phyloP scores from a whole-genome alignment of 306 rosid genomes.

The Sechiopsis laciniata region DNA sequence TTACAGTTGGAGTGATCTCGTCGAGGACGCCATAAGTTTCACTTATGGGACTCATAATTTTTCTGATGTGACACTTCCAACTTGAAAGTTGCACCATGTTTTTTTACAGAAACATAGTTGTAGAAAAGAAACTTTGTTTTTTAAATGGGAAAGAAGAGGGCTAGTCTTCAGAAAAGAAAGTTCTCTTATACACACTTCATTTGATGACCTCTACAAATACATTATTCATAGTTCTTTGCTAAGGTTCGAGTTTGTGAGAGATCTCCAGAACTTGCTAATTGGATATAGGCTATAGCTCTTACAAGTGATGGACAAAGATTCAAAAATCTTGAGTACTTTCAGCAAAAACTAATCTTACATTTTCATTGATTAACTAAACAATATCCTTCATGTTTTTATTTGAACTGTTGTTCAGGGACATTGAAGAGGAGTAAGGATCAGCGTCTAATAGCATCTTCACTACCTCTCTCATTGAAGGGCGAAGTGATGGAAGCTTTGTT shows the following conservation, averaged over 20 bases:
- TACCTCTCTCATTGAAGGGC: constrained; percentile 91
- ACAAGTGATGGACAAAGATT: constrained; percentile 1
- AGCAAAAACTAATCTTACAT: constrained; percentile 6
- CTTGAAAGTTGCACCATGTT: constrained; percentile 8
- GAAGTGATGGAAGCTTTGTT: constrained; percentile 67
- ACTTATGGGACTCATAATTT: background rate
- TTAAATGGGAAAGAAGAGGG: background rate
- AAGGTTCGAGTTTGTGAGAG: background rate
- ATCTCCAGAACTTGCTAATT: background rate
- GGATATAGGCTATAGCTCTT: background rate
- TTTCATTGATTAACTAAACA: constrained; percentile 14
- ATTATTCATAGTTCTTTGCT: constrained; percentile 11
- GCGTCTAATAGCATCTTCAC: constrained; percentile 75
- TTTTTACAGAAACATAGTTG: background rate
- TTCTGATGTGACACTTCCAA: constrained; percentile 7
- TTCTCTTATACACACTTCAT: constrained; percentile 19
- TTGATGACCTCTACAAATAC: constrained; percentile 17
- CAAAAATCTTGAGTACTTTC: background rate
- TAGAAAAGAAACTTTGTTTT: background rate
- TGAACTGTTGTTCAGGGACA: constrained; percentile 21
- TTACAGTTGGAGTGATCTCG: background rate
- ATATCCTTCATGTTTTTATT: constrained; percentile 15
- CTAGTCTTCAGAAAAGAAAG: background rate
- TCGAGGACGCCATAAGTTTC: background rate
- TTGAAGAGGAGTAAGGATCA: constrained; percentile 33